Evolutionary conservation across 2,329 filamentous ascomycete species (phyloP), one percentile per base, ranked within the genome.

Genomic region (Dactylellina drechsleri): DNA sequence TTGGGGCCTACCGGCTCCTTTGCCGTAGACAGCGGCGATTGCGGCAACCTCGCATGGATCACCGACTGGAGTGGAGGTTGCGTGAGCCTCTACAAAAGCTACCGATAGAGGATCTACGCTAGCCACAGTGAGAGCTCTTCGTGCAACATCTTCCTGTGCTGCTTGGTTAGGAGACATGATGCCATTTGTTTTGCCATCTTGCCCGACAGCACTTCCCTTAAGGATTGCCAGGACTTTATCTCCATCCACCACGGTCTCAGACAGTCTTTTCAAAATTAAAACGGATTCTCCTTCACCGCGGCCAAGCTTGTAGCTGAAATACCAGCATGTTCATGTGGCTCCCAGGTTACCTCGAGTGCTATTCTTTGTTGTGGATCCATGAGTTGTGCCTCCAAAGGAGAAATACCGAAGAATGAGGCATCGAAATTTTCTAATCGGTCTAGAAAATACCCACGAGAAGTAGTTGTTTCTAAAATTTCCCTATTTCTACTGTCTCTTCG

Each of bases 361-460:
- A 86, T 80, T 0, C 86, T 82, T 68, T 87, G 85, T 73, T 87
- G 85, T 0, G 86, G 86, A 57, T 87, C 86, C 84, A 87, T 85
- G 0, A 78, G 79, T 56, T 79, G 79, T n/a, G 82, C 82, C 72
- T 85, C 83, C 13, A 79, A 76, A 0, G 81, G 79, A 0, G 78
- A 80, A 50, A 84, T 83, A 50, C 80, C 79, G 77, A 85, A 85
- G 77, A 85, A 83, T 2, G 74, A 67, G 0, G 81, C 43, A 75
- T 84, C 83, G 61, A 83, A 83, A 18, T 64, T 71, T 12, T 78
- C 67, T 16, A 80, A 65, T 61, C 45, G 41, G 10, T 70, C 66
- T 1, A 70, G 57, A 23, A 70, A 77, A 49, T 78, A 77, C 20
- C 74, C 65, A n/a, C 60, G 47, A 15, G 36, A 60, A 18, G 66